phyloP scores from a whole-genome alignment of 2,329 filamentous ascomycete species.

The Seiridium unicorne region DNA sequence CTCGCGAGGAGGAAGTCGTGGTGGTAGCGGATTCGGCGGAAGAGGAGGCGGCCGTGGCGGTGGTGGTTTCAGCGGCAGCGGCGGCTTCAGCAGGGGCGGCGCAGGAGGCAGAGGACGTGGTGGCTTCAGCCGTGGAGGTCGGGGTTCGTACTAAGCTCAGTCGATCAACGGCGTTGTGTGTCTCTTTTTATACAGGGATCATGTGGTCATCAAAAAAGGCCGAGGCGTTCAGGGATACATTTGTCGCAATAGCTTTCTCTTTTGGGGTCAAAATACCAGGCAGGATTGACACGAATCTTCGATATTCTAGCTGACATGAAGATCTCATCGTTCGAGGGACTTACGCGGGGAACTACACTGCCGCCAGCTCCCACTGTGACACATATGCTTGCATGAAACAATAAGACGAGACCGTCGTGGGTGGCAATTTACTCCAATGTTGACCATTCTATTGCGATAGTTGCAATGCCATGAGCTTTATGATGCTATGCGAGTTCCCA shows the following conservation, averaged over 20 bases:
- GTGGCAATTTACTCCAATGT: too few species aligned
- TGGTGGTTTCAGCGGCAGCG: slow-evolving; percentile 26
- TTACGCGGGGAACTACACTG: too few species aligned
- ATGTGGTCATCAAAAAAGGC: slow-evolving; percentile 11
- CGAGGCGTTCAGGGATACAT: slow-evolving; percentile 11
- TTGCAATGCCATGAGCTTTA: neutral
- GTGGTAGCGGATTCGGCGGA: slow-evolving; percentile 36
- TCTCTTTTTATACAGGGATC: slow-evolving; percentile 6
- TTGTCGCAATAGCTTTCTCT: slow-evolving; percentile 5
- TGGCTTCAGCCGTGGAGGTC: slow-evolving; percentile 24
- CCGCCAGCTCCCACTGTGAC: too few species aligned
- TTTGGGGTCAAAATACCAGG: slow-evolving; percentile 2
- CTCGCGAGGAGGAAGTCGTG: slow-evolving; percentile 55
- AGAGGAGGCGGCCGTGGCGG: slow-evolving; percentile 29
- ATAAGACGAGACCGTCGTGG: too few species aligned
- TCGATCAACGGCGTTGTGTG: slow-evolving; percentile 6
- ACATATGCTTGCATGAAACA: too few species aligned
- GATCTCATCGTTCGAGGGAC: too few species aligned
- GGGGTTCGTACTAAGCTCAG: slow-evolving; percentile 1
- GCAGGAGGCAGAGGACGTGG: slow-evolving; percentile 45
- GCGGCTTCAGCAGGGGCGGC: slow-evolving; percentile 58
- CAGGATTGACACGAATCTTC: neutral
- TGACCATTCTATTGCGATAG: neutral
- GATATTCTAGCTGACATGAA: neutral
- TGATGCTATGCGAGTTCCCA: neutral